phyloP scores from a whole-genome alignment of 1,284 basidiomycete genomes.

The Austroboletus niveus region DNA sequence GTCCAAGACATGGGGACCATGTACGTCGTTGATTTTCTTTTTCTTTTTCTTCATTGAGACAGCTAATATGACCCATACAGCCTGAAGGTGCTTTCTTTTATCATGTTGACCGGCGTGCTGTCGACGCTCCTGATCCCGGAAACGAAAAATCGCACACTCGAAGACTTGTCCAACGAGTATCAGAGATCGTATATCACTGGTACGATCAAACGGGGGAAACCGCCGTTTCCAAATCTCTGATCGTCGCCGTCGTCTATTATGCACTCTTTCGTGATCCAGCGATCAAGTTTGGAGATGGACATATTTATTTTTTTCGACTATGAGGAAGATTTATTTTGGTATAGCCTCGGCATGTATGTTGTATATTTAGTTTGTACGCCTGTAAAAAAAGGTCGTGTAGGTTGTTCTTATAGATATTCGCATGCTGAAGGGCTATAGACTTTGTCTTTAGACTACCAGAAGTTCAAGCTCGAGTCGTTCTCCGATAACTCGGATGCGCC shows the following conservation, averaged over 20 bases:
- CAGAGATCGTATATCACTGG: slow-evolving; percentile 46
- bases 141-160: slow-evolving; percentile 55
- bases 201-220: slow-evolving; percentile 13
- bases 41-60: slow-evolving; percentile 3
- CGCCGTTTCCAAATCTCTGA: background rate
- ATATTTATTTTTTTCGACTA: too few species aligned
- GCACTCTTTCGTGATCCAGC: background rate
- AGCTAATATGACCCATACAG: slow-evolving; percentile 16
- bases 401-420: too few species aligned
- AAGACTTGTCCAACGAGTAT: slow-evolving; percentile 53
- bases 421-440: too few species aligned
- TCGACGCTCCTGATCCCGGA: slow-evolving; percentile 62
- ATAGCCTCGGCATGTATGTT: too few species aligned
- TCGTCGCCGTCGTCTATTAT: background rate
- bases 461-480: too few species aligned
- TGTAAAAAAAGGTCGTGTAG: too few species aligned
- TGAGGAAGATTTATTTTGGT: too few species aligned
- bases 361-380: too few species aligned
- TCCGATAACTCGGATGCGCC: too few species aligned
- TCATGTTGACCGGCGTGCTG: slow-evolving; percentile 60
- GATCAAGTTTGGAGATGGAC: too few species aligned
- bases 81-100: slow-evolving; percentile 49
- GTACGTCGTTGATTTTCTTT: slow-evolving; percentile 18
- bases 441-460: too few species aligned
- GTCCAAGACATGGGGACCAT: slow-evolving; percentile 38